A percentile compares a stretch with the other conserved stretches of the same genome.
Conservation (phyloP, 2,329 filamentous ascomycete genomes). For the Penicillium sp. region DNA sequence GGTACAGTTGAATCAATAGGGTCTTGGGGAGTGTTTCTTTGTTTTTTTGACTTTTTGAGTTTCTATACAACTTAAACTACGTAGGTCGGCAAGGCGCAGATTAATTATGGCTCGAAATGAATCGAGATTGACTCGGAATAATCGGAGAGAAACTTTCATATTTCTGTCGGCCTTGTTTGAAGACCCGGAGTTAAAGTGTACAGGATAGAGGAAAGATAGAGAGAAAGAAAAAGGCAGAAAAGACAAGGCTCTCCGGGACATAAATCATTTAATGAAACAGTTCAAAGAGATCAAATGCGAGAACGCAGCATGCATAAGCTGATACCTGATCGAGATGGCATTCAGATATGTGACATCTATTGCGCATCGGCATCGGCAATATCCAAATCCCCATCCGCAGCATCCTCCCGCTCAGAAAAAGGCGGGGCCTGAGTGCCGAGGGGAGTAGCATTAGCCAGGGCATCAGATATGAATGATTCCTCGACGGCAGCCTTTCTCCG, state of each 20-base stretch:
- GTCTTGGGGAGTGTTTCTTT: constrained; percentile 2
- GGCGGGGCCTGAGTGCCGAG: constrained; percentile 33
- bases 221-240: background rate
- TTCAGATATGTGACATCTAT: constrained; percentile 5
- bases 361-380: constrained; percentile 29
- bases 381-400: constrained; percentile 32
- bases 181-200: constrained; percentile 11
- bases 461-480: constrained; percentile 65
- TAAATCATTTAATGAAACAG: constrained; percentile 8
- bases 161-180: background rate
- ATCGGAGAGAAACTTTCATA: background rate
- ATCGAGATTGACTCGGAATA: background rate
- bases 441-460: constrained; percentile 49
- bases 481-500: constrained; percentile 78
- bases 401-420: constrained; percentile 25
- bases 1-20: background rate
- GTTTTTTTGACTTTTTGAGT: background rate
- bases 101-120: background rate
- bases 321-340: background rate
- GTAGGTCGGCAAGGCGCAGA: background rate
- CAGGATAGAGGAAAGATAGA: constrained; percentile 7
- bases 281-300: constrained; percentile 1
- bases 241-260: constrained; percentile 1
- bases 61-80: background rate
- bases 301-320: background rate